Conservation (phyloP, 805 yeast genomes). For the Saccharomycopsis babjevae region DNA sequence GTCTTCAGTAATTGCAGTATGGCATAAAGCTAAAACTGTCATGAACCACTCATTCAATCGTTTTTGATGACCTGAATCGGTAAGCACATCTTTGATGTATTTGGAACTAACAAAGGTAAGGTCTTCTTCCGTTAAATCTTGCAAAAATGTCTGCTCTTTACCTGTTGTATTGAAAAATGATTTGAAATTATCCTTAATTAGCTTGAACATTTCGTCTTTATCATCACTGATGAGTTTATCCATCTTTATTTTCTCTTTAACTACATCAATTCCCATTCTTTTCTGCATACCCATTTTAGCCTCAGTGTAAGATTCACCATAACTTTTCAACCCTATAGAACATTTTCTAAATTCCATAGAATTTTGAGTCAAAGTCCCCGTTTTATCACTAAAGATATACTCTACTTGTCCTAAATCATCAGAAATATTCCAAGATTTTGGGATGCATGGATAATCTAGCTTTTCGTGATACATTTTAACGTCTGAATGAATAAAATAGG, state of each 20-base stretch:
- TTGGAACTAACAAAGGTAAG: constrained; percentile 56
- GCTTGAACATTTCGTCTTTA: constrained; percentile 4
- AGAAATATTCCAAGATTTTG: constrained; percentile 75
- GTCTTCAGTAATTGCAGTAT: constrained; percentile 58
- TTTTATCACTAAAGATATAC: constrained; percentile 72
- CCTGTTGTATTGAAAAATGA: constrained; percentile 4
- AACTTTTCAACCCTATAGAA: constrained; percentile 54
- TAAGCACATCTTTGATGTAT: constrained; percentile 43
- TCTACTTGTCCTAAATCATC: constrained; percentile 82
- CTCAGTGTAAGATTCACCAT: constrained; percentile 71
- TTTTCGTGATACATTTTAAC: constrained; percentile 56
- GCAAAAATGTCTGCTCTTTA: constrained; percentile 23
- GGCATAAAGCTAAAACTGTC: constrained; percentile 61
- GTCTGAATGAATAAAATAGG: constrained; percentile 65
- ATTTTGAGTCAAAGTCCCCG: constrained; percentile 77
- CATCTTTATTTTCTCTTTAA: constrained; percentile 29
- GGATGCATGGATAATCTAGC: constrained; percentile 67
- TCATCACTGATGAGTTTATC: constrained; percentile 8
- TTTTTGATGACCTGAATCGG: constrained; percentile 31
- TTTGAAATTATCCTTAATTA: constrained; percentile 4
- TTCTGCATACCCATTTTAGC: constrained; percentile 65
- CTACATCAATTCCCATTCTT: constrained; percentile 53
- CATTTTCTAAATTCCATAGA: constrained; percentile 77
- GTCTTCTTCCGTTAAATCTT: constrained; percentile 39
- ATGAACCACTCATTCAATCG: constrained; percentile 46